Percentiles rank a stretch among this genome's conserved stretches.
These are phyloP conservation scores for Diaporthe velutina DNA, from an alignment of 2,329 filamentous ascomycete genomes.

Conservation along the genomic window DNA sequence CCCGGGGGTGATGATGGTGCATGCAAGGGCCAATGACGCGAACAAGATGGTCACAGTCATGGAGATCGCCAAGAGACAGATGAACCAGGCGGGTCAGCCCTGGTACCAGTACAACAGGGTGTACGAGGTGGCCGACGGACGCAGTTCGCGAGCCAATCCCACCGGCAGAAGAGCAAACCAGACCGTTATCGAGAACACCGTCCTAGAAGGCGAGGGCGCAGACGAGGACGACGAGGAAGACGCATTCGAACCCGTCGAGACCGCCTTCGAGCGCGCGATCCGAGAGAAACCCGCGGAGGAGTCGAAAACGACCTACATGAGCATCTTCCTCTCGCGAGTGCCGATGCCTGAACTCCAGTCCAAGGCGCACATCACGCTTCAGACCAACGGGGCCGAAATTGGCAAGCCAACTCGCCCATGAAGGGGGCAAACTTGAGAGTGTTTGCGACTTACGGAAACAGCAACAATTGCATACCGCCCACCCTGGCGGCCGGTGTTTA, in stretches of 20 bases:
- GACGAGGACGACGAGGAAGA: constrained; percentile 53
- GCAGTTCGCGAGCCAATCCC: constrained; percentile 36
- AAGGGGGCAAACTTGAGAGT: not conserved
- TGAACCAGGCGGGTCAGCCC: constrained; percentile 59
- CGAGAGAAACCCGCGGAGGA: constrained; percentile 57
- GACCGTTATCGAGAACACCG: constrained; percentile 56
- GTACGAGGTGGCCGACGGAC: constrained; percentile 58
- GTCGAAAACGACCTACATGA: constrained; percentile 65
- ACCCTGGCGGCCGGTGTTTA: constrained; percentile 13
- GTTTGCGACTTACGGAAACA: not conserved
- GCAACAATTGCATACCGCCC: not conserved
- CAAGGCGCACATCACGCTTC: constrained; percentile 60
- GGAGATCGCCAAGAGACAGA: constrained; percentile 73
- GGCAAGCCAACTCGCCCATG: constrained; percentile 39
- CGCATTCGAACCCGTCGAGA: constrained; percentile 70
- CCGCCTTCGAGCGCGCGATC: constrained; percentile 67
- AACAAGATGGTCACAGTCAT: constrained; percentile 77
- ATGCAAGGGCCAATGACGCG: constrained; percentile 64
- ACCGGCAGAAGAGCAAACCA: constrained; percentile 10
- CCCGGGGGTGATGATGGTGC: constrained; percentile 59
- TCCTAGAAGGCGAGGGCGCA: constrained; percentile 50
- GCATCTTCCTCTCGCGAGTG: constrained; percentile 68
- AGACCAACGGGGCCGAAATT: constrained; percentile 54
- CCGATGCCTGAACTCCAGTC: constrained; percentile 68
- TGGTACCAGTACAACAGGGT: constrained; percentile 72